Evolutionary conservation across 2,329 filamentous ascomycete species (phyloP), one percentile per base, ranked within the genome.

Genomic region (Epichloe gansuensis): DNA sequence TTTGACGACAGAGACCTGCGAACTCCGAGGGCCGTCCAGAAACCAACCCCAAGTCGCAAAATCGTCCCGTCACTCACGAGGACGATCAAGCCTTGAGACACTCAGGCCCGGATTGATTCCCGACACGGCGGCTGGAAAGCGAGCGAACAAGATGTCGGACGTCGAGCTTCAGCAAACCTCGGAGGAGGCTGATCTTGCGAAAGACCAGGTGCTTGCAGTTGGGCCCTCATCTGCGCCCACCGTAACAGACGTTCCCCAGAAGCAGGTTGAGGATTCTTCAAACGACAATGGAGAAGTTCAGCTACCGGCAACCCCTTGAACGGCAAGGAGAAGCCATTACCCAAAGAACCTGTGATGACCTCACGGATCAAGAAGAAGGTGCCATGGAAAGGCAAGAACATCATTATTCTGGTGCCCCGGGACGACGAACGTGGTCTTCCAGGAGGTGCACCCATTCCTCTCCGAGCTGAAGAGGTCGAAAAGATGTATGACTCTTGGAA

Each of bases 331-430:
- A 72, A 68, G 56, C 62, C 65, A 44, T 57, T 69, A 13, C 65
- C 69, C 1, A 70, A 69, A 50, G 69, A 70, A 28, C 63, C 68
- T 5, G 65, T 69, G 3, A 65, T 69, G 46, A 78, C 78, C 5
- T 79, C 80, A n/a, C 72, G 80, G 12, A 57, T 79, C 7, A 87
- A 78, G 69, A 90, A 86, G 65, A 88, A 84, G 68, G 74, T 91
- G 2, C 75, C 77, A 46, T 90, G 86, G 85, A 85, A 78, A 61
- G 84, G 83, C 53, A 90, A 88, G 69, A 82, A 80, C 54, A 88
- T 88, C 51, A 68, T 87, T 60, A 82, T 91, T 44, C 72, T 83
- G 28, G 69, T 91, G 21, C 87, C 86, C 5, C 71, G 77, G 46
- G 82, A 87, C 56, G 83, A 86, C 50, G 75, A 80, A 51, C 77